Conservation (phyloP, 1,284 basidiomycete genomes). For the Ustilago lituana region DNA sequence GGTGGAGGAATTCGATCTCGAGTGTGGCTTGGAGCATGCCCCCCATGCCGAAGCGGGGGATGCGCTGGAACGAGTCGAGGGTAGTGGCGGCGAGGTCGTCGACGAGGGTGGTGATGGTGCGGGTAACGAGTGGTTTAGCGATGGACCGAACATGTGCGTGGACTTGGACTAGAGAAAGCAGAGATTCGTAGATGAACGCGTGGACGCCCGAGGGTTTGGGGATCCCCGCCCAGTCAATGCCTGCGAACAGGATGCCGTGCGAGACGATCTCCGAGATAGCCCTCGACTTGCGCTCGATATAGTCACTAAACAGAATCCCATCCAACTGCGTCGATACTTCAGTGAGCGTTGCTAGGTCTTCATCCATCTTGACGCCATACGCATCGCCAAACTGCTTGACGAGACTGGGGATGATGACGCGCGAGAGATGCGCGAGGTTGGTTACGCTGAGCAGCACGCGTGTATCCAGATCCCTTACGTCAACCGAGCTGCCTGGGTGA, state of each 20-base stretch:
- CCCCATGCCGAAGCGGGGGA: slow-evolving; percentile 92
- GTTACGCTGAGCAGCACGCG: slow-evolving; percentile 88
- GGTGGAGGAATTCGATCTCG: slow-evolving; percentile 98
- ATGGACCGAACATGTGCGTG: slow-evolving; percentile 88
- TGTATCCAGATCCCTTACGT: slow-evolving; percentile 72
- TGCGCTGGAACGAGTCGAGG: slow-evolving; percentile 82
- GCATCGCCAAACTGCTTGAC: slow-evolving; percentile 81
- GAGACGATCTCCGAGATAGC: slow-evolving; percentile 77
- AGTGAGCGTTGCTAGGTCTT: slow-evolving; percentile 81
- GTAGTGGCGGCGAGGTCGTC: slow-evolving; percentile 84
- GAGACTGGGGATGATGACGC: slow-evolving; percentile 79
- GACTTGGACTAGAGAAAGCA: slow-evolving; percentile 87
- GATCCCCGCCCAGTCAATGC: slow-evolving; percentile 90
- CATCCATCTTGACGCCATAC: slow-evolving; percentile 78
- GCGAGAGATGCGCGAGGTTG: slow-evolving; percentile 82
- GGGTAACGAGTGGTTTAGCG: slow-evolving; percentile 79
- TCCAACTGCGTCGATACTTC: slow-evolving; percentile 85
- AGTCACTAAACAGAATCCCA: slow-evolving; percentile 85
- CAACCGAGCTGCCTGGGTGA: slow-evolving; percentile 50
- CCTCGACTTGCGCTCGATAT: slow-evolving; percentile 79
- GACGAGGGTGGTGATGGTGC: slow-evolving; percentile 82
- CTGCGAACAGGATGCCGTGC: slow-evolving; percentile 79
- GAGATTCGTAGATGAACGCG: slow-evolving; percentile 88
- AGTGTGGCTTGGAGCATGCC: slow-evolving; percentile 98
- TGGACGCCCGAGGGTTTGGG: slow-evolving; percentile 86